Conservation (phyloP, 1,284 basidiomycete species). For the Mycena citricolor region DNA sequence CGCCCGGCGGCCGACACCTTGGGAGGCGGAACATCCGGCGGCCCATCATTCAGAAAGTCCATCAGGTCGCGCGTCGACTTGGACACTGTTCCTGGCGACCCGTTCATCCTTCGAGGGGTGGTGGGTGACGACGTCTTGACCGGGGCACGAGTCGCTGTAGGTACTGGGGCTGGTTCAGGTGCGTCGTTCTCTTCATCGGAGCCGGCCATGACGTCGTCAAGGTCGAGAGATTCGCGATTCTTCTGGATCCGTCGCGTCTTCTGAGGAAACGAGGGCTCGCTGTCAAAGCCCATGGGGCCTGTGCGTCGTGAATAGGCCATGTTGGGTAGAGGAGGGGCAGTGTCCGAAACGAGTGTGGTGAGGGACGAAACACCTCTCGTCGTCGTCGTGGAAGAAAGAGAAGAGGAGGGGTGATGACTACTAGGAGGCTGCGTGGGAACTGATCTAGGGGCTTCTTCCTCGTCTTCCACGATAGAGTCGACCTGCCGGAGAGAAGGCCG, state of each 20-base stretch:
- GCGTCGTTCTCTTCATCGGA: slow-evolving; percentile 55
- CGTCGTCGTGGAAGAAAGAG: slow-evolving; percentile 21
- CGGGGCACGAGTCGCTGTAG: slow-evolving; percentile 28
- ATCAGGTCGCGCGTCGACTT: slow-evolving; percentile 61
- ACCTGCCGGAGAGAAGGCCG: slow-evolving; percentile 51
- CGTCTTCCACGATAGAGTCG: slow-evolving; percentile 61
- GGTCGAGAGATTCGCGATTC: slow-evolving; percentile 66
- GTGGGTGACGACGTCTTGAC: slow-evolving; percentile 10
- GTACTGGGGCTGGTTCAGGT: slow-evolving; percentile 26
- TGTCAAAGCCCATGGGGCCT: slow-evolving; percentile 25
- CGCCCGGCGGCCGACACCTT: slow-evolving; percentile 25
- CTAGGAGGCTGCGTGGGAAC: slow-evolving; percentile 29
- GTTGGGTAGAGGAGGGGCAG: slow-evolving; percentile 20
- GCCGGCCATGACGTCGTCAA: slow-evolving; percentile 71
- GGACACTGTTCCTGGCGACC: slow-evolving; percentile 34
- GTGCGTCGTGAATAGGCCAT: slow-evolving; percentile 15
- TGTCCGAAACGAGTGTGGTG: slow-evolving; percentile 14
- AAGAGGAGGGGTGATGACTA: slow-evolving; percentile 11
- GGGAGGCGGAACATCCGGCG: slow-evolving; percentile 41
- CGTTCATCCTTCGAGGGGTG: slow-evolving; percentile 18
- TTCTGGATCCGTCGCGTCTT: slow-evolving; percentile 52
- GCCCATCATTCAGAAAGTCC: slow-evolving; percentile 64
- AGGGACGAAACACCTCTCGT: slow-evolving; percentile 19
- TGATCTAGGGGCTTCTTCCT: slow-evolving; percentile 38
- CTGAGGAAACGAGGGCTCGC: slow-evolving; percentile 37